Evolutionary conservation across 2,329 filamentous ascomycete genomes (phyloP).

Genomic region (Aspergillus pseudonomiae): DNA sequence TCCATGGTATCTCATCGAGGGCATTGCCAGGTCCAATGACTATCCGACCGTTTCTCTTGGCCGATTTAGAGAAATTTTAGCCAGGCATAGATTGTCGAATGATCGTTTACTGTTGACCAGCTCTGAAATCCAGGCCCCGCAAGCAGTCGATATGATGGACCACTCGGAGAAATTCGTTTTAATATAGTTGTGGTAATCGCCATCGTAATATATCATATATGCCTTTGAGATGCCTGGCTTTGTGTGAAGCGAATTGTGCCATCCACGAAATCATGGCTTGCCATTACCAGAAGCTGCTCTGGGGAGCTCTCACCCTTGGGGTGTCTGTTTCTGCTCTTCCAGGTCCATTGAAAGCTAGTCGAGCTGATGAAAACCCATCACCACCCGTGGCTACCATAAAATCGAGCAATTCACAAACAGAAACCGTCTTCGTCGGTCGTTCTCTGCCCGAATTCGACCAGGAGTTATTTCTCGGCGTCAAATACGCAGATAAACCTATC

Average conservation of each 20-base stretch:
- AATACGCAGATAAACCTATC: slow-evolving; percentile 31
- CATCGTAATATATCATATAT: background rate
- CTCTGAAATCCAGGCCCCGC: background rate
- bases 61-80: background rate
- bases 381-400: background rate
- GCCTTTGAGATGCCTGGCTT: background rate
- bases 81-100: background rate
- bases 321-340: background rate
- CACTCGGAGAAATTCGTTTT: background rate
- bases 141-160: background rate
- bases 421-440: slow-evolving; percentile 31
- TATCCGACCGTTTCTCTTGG: background rate
- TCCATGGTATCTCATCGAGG: background rate
- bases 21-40: background rate
- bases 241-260: background rate
- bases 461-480: slow-evolving; percentile 34
- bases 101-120: background rate
- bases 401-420: background rate
- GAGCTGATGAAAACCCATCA: background rate
- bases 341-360: background rate
- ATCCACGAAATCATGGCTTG: background rate
- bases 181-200: no score
- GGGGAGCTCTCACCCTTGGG: background rate
- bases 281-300: background rate
- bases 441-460: slow-evolving; percentile 31